Evolutionary conservation across 441 rosid genomes (phyloP), one percentile per base, ranked within the genome.

Genomic region (Populus hybrid): DNA sequence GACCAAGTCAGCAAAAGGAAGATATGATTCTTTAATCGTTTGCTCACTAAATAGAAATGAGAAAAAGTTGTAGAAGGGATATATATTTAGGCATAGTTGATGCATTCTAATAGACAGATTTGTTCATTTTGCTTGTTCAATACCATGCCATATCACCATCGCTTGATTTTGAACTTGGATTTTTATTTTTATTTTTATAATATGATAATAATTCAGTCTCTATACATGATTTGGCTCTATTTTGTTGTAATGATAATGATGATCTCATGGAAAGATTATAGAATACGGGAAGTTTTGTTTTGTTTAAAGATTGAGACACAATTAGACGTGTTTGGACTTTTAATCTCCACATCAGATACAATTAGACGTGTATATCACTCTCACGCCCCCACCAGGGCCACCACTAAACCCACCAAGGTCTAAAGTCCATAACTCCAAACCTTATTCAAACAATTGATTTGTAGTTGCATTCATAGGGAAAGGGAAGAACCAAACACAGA

Each of bases 251-350:
- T 18, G 35, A 10, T 67, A 0, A 5, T 46, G 57, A 46, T 46
- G 18, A 12, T 46, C 20, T 46, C 57, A 46, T 12, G 57, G 57
- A 46, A 46, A 46, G 57, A 46, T 14, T 12, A 4, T 46, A 46
- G 20, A 46, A 12, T 46, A 46, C 6, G 57, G 20, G 57, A 14
- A 12, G 57, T 46, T 10, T 40, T 40, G 12, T 10, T 40, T 46
- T 46, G 0, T 46, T 14, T 46, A 46, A 46, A 6, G 4, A 6
- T 14, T 46, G 30, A 2, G 74, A 32, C 24, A 57, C 75, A 65
- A 70, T 5, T 73, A 71, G 84, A 79, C 87, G 84, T 82, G 80
- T 73, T 73, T 54, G 1, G 83, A 81, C 82, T 75, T 75, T 71
- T 35, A 35, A 54, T 69, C 20, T 38, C 75, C 50, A 8, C 26